Evolutionary conservation across 2,329 filamentous ascomycete species (phyloP), one percentile per base, ranked within the genome.

Genomic region (Pestalotiopsis sp.): DNA sequence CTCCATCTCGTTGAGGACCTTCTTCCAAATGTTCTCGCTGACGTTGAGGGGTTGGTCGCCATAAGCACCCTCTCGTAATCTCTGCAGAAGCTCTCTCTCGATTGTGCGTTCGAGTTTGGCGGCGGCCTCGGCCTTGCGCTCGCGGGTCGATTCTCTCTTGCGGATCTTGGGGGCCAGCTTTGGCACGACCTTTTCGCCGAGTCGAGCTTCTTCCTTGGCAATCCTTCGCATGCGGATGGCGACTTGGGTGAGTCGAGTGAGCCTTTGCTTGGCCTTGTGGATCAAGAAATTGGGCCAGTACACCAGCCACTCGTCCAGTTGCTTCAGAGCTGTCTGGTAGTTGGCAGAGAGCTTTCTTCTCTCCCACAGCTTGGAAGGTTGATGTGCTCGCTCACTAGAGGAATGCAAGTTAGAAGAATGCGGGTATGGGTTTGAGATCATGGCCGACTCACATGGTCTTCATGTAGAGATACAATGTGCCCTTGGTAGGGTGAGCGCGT

Each of bases 31-130:
- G 14, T 89, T 87, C 80, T 98, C 94, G 80, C 97, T 96, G 65
- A 97, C 95, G 78, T 99, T 99, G 73, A 99, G 86, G 57, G 96
- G 96, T 78, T 94, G 90, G 76, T 98, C 95, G 67, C 96, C 96
- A 81, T 99, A 98, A 3, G 95, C 95, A 61, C 96, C 96, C 77
- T 94, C 95, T 73, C 95, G 88, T 80, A 99, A 83, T 74, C 96
- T 87, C 82, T 98, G 94, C 74, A 99, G 92, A 73, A 99, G 86
- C 82, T 98, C 95, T 67, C 96, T 87, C 86, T 99, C 96, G 80
- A 99, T 98, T 7, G 94, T 94, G 73, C 94, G 87, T 86, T 99
- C 96, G 70, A 99, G 90, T 89, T 98, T 98, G 25, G 96, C 96
- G 7, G 93, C 93, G 23, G 90, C 90, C 81, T 93, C 90, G 12